phyloP scores from a whole-genome alignment of 2,329 filamentous ascomycete species.

The Diaporthe helianthi region DNA sequence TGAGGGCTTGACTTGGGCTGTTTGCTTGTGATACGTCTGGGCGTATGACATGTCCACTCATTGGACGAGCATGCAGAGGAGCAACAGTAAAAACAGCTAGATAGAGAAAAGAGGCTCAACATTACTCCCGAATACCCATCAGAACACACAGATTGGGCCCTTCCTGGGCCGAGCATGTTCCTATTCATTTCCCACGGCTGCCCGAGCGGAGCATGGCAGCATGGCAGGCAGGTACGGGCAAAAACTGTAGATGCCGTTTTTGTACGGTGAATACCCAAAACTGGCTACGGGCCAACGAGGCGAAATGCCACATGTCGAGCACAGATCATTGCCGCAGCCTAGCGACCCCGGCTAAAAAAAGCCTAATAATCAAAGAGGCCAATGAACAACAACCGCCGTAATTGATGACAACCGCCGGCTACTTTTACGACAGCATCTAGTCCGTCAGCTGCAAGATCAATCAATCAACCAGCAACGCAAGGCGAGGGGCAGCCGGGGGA shows the following conservation, averaged over 20 bases:
- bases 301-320: neutral
- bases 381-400: neutral
- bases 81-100: no score
- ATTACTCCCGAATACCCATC: neutral
- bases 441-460: neutral
- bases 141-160: neutral
- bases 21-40: constrained; percentile 2
- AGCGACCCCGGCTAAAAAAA: constrained; percentile 3
- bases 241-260: neutral
- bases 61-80: neutral
- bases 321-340: constrained; percentile 8
- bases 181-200: constrained; percentile 23
- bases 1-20: neutral
- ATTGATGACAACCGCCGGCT: neutral
- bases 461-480: neutral
- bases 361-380: neutral
- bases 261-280: neutral
- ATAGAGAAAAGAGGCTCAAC: no score
- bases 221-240: neutral
- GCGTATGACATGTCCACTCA: neutral
- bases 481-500: neutral
- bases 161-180: neutral
- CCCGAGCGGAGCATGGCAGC: constrained; percentile 31
- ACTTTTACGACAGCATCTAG: neutral
- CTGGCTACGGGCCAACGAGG: neutral